These are phyloP conservation scores for Trametes cingulata DNA, from an alignment of 768 basidiomycete genomes.

Conservation along the genomic window DNA sequence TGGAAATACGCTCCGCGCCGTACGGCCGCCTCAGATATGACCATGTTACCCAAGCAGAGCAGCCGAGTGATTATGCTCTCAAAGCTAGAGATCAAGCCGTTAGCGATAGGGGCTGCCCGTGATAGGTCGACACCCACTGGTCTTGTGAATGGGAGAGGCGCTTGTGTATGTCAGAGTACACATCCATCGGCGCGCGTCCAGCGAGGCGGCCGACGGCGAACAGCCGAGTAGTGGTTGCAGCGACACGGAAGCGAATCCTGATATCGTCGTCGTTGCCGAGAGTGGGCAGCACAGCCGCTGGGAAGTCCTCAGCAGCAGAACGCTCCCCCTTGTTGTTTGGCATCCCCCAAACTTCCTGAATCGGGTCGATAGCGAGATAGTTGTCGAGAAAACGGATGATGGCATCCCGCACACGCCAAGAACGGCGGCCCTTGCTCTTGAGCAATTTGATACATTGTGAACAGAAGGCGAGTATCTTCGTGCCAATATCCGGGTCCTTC, in stretches of 20 bases:
- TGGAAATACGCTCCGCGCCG: slow-evolving; percentile 88
- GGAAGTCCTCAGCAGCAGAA: slow-evolving; percentile 33
- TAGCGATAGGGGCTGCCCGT: not conserved
- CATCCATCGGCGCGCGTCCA: slow-evolving; percentile 31
- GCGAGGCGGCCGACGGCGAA: slow-evolving; percentile 51
- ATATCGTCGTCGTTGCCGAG: slow-evolving; percentile 74
- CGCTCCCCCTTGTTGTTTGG: slow-evolving; percentile 21
- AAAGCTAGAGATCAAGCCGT: not conserved
- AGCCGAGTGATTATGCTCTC: slow-evolving; percentile 64
- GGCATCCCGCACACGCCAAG: slow-evolving; percentile 70
- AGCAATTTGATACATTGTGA: slow-evolving; percentile 32
- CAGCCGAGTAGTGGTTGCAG: slow-evolving; percentile 56
- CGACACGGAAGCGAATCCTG: slow-evolving; percentile 80
- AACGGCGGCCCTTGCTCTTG: slow-evolving; percentile 42
- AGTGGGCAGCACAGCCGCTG: slow-evolving; percentile 50
- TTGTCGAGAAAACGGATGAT: slow-evolving; percentile 64
- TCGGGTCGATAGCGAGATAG: slow-evolving; percentile 62
- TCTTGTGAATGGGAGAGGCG: slow-evolving; percentile 46
- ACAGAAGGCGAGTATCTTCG: slow-evolving; percentile 45
- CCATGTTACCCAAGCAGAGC: slow-evolving; percentile 71
- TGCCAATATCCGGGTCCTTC: slow-evolving; percentile 34
- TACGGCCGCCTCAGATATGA: slow-evolving; percentile 74
- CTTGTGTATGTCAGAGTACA: slow-evolving; percentile 52
- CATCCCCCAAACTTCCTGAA: slow-evolving; percentile 48
- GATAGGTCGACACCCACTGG: slow-evolving; percentile 43